These are phyloP conservation scores for Kazachstania viticola DNA, from an alignment of 805 yeast genomes.

Conservation along the genomic window DNA sequence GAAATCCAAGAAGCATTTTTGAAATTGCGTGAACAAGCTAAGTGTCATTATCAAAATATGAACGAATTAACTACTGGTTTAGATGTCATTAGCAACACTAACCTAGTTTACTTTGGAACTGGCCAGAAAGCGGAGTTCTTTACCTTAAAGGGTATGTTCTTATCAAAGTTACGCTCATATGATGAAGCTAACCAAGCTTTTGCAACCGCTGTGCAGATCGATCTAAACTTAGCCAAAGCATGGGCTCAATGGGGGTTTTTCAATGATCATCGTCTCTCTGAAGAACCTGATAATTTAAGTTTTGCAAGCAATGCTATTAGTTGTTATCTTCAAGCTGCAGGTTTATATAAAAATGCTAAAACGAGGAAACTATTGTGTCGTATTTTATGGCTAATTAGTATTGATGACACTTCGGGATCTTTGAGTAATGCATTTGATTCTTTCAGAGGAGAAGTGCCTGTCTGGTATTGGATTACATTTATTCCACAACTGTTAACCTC, in stretches of 20 bases:
- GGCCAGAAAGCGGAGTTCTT: slow-evolving; percentile 98
- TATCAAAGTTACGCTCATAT: slow-evolving; percentile 77
- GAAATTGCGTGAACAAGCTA: slow-evolving; percentile 92
- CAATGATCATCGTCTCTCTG: slow-evolving; percentile 79
- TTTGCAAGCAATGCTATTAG: slow-evolving; percentile 90
- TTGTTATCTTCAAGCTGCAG: slow-evolving; percentile 96
- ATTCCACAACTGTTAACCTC: slow-evolving; percentile 90
- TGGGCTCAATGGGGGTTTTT: slow-evolving; percentile 99
- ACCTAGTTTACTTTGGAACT: slow-evolving; percentile 88
- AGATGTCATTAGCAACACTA: slow-evolving; percentile 94
- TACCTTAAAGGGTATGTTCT: slow-evolving; percentile 94
- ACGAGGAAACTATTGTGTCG: slow-evolving; percentile 80
- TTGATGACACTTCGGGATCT: slow-evolving; percentile 77
- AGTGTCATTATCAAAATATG: slow-evolving; percentile 89
- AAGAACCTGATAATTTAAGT: slow-evolving; percentile 66
- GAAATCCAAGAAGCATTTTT: slow-evolving; percentile 97
- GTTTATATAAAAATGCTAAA: slow-evolving; percentile 85
- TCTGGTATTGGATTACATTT: slow-evolving; percentile 98
- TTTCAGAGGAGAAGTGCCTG: slow-evolving; percentile 92
- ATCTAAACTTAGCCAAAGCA: slow-evolving; percentile 86
- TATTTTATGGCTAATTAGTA: slow-evolving; percentile 82
- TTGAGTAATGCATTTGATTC: slow-evolving; percentile 81
- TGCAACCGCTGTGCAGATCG: slow-evolving; percentile 95
- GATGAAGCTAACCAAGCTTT: slow-evolving; percentile 97
- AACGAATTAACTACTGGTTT: slow-evolving; percentile 87